These are phyloP conservation scores for Colletotrichum tropicale DNA, from an alignment of 2,329 filamentous ascomycete species.

Conservation along the genomic window DNA sequence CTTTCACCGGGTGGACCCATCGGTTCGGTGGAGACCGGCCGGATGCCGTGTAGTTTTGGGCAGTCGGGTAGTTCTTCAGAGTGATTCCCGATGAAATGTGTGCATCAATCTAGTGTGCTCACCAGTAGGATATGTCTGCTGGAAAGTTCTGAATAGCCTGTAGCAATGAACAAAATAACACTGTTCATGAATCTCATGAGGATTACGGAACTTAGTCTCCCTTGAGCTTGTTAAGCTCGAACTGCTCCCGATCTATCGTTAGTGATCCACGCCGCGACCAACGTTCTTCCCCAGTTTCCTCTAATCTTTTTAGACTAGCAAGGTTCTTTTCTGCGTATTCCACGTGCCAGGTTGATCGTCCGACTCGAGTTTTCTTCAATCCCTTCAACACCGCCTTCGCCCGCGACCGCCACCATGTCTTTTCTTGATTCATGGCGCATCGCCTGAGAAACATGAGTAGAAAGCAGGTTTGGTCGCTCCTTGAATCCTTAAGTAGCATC, in stretches of 20 bases:
- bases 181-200: not conserved
- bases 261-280: not conserved
- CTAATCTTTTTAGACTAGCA: not conserved
- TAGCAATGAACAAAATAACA: not conserved
- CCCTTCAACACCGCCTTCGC: slow-evolving; percentile 6
- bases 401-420: slow-evolving; percentile 8
- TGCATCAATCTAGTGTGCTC: not conserved
- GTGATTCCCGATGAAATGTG: not conserved
- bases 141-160: not conserved
- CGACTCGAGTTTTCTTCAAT: slow-evolving; percentile 1
- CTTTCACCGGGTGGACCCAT: not conserved
- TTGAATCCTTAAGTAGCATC: slow-evolving; percentile 14
- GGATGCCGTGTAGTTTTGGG: not conserved
- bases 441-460: slow-evolving; percentile 11
- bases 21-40: not conserved
- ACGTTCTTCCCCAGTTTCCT: not conserved
- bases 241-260: not conserved
- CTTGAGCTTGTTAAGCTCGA: not conserved
- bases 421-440: not conserved
- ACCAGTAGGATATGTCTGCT: not conserved
- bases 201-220: not conserved
- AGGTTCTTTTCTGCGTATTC: slow-evolving; percentile 9
- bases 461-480: slow-evolving; percentile 21
- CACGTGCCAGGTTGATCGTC: slow-evolving; percentile 9
- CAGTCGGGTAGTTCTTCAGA: not conserved